Percentiles rank a stretch among this genome's conserved stretches.
phyloP scores from a whole-genome alignment of 2,329 filamentous ascomycete species.

The Xylariaceae sp. region DNA sequence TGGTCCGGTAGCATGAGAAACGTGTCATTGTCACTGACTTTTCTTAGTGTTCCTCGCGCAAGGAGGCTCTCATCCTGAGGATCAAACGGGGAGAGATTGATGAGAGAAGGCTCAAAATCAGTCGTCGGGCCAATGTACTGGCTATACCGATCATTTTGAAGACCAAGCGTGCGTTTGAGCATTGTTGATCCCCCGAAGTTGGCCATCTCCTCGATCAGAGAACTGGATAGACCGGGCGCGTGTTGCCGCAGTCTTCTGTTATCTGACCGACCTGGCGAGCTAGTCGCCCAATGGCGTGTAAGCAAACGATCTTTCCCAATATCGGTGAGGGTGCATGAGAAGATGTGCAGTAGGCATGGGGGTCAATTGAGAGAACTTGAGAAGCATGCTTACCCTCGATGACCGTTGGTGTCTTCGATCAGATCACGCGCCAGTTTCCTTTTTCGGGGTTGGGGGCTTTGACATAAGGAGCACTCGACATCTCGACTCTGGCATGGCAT shows the following conservation, averaged over 20 bases:
- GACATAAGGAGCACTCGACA: slow-evolving; percentile 73
- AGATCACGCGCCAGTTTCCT: slow-evolving; percentile 68
- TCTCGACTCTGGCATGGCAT: slow-evolving; percentile 74
- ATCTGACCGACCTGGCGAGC: slow-evolving; percentile 55
- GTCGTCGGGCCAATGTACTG: slow-evolving; percentile 81
- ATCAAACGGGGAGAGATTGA: slow-evolving; percentile 76
- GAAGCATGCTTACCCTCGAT: slow-evolving; percentile 62
- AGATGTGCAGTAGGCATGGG: slow-evolving; percentile 27
- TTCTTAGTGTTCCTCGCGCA: slow-evolving; percentile 64
- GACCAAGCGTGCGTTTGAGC: slow-evolving; percentile 66
- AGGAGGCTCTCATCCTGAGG: slow-evolving; percentile 76
- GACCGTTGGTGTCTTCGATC: slow-evolving; percentile 57
- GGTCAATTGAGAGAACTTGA: slow-evolving; percentile 24
- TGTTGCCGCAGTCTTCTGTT: slow-evolving; percentile 51
- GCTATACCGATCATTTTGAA: slow-evolving; percentile 74
- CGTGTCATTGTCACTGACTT: slow-evolving; percentile 72
- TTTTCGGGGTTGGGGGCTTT: slow-evolving; percentile 74
- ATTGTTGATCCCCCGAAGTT: slow-evolving; percentile 64
- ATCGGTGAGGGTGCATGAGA: slow-evolving; percentile 22
- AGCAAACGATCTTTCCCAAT: slow-evolving; percentile 33
- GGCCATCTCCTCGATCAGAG: slow-evolving; percentile 66
- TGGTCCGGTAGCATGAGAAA: slow-evolving; percentile 77
- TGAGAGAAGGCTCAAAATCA: slow-evolving; percentile 78
- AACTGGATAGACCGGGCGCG: slow-evolving; percentile 57
- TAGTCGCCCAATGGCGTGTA: slow-evolving; percentile 48